These are phyloP conservation scores for Penicillium pancosmium DNA, from an alignment of 495 filamentous ascomycete species.

Conservation along the genomic window DNA sequence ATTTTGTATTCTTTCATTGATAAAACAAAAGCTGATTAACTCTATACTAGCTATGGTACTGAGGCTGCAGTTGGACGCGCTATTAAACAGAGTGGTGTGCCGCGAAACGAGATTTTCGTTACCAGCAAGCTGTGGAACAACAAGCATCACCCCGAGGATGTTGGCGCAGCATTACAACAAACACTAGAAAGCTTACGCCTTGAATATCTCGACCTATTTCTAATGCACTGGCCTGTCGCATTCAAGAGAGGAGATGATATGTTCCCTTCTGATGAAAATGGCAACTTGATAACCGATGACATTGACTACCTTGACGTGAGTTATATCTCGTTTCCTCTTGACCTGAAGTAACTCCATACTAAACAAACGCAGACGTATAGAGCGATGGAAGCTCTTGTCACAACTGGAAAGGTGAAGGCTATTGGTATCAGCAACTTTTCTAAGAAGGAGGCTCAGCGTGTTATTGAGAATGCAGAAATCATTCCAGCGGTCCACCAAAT, in stretches of 20 bases:
- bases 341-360: too few relatives aligned
- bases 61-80: slow-evolving; percentile 57
- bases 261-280: slow-evolving; percentile 49
- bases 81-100: slow-evolving; percentile 57
- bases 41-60: slow-evolving; percentile 47
- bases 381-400: too few relatives aligned
- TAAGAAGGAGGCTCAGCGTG: too few relatives aligned
- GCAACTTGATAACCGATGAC: slow-evolving; percentile 44
- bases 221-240: slow-evolving; percentile 70
- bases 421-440: too few relatives aligned
- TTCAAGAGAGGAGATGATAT: slow-evolving; percentile 44
- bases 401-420: too few relatives aligned
- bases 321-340: too few relatives aligned
- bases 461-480: too few relatives aligned
- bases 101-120: slow-evolving; percentile 65
- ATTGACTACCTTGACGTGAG: too few relatives aligned
- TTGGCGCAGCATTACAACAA: slow-evolving; percentile 57
- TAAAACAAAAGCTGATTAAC: background rate
- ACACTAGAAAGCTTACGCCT: slow-evolving; percentile 62
- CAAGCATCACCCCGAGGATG: slow-evolving; percentile 65
- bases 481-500: too few relatives aligned
- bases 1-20: slow-evolving; percentile 20
- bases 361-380: too few relatives aligned
- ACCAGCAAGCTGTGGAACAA: slow-evolving; percentile 74
- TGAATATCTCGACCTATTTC: slow-evolving; percentile 71